A percentile compares a stretch with the other conserved stretches of the same genome.
These are phyloP conservation scores for Penicillium fimorum DNA, from an alignment of 495 filamentous ascomycete genomes.

Conservation along the genomic window DNA sequence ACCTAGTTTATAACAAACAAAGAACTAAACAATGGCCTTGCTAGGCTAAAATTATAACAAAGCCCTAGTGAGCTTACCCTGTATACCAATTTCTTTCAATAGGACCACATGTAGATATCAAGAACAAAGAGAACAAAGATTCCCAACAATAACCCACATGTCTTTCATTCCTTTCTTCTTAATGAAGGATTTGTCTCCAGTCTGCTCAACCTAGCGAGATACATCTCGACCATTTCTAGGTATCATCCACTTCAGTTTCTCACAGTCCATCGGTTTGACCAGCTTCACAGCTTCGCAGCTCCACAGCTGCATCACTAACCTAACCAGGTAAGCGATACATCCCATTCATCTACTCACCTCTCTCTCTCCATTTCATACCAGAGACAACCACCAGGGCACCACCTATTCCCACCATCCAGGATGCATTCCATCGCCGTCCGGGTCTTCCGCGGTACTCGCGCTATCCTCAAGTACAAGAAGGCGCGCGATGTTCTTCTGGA, in stretches of 20 bases:
- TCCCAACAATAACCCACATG: not conserved
- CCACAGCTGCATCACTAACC: not conserved
- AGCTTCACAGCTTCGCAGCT: not conserved
- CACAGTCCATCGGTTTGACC: not conserved
- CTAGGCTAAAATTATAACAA: not conserved
- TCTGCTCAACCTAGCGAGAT: not conserved
- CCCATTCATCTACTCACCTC: not conserved
- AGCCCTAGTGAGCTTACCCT: not conserved
- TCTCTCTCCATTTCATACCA: not conserved
- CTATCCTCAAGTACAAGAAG: not conserved
- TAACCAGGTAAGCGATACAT: not conserved
- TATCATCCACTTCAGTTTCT: conserved; percentile 1
- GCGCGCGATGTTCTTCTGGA: not conserved
- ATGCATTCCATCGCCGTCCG: not conserved
- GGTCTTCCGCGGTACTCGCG: not conserved
- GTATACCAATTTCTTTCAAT: not conserved
- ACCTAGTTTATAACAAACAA: not conserved
- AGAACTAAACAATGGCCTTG: not conserved
- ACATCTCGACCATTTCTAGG: conserved; percentile 2
- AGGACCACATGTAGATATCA: not conserved
- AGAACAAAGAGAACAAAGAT: not conserved
- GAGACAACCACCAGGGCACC: not conserved
- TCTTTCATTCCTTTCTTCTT: not conserved
- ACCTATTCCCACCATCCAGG: not conserved
- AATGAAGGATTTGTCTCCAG: not conserved